Evolutionary conservation across 2,329 filamentous ascomycete genomes (phyloP).

Genomic region (Fusarium anguioides): DNA sequence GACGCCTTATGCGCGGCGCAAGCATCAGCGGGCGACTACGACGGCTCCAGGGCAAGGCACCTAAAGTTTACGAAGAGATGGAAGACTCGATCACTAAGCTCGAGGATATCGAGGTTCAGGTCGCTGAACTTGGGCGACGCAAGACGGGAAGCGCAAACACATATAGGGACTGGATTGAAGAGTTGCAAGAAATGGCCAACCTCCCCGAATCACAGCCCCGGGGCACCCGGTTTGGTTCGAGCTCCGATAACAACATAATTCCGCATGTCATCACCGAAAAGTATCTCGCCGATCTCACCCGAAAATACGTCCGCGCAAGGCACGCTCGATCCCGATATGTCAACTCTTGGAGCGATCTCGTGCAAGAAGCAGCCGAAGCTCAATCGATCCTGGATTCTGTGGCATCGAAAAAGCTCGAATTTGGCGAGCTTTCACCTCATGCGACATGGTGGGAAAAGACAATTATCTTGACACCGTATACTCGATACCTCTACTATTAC

Average conservation of each 20-base stretch:
- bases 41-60: constrained; percentile 81
- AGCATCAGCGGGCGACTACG: constrained; percentile 79
- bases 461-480: constrained; percentile 79
- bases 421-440: constrained; percentile 69
- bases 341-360: constrained; percentile 85
- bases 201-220: constrained; percentile 71
- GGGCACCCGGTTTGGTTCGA: constrained; percentile 53
- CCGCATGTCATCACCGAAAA: constrained; percentile 91
- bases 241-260: constrained; percentile 61
- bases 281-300: constrained; percentile 89
- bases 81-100: constrained; percentile 84
- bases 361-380: constrained; percentile 77
- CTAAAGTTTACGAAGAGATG: constrained; percentile 85
- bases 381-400: constrained; percentile 88
- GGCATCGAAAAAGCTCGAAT: constrained; percentile 82
- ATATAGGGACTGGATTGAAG: constrained; percentile 95
- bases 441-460: constrained; percentile 65
- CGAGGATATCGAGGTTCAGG: constrained; percentile 83
- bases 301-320: constrained; percentile 81
- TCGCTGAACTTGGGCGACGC: constrained; percentile 80
- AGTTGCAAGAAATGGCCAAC: constrained; percentile 81
- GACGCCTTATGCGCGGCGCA: constrained; percentile 81
- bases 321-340: constrained; percentile 86
- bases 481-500: constrained; percentile 81
- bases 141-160: constrained; percentile 81